Base-by-base conservation (phyloP, 2,329 filamentous ascomycete species). In the Pyricularia sp. region DNA sequence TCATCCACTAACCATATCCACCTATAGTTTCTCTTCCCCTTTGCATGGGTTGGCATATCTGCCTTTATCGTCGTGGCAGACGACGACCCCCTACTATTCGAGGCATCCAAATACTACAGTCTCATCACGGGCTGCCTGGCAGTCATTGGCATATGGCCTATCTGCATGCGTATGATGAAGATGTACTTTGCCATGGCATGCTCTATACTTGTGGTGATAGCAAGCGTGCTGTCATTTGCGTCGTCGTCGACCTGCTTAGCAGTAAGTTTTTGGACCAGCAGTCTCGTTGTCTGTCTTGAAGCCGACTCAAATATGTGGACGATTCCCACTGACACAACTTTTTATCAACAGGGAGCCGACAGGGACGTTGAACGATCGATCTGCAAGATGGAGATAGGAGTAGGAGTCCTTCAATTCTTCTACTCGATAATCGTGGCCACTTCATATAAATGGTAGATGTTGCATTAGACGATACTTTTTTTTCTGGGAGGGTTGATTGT, bases 81-180 rank as follows among this genome's bases (percentile, higher is more conserved):
- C 68, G 50, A 36, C 33, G 66, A 65, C 25, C 59, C 61, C 5
- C 55, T 66, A 9, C 23, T 70, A 23, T 9, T 64, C 17, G 31
- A 67, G 17, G 64, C 65, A 4, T 33, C 68, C 25, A 70, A 69
- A 66, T 65, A 67, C 28, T 69, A 69, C 63, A 67, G 68, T 55
- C 33, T 70, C n/a, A 64, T 68, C 20, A 42, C 63, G 10, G 68
- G 68, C 26, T 63, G 63, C 58, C 20, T 69, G 1, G 61, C 65
- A 26, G 63, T 69, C 14, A 26, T 70, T 26, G 68, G 68, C 26
- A 64, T 64, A 61, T 66, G 33, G 61, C 66, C 42, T 9, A 59
- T 31, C 14, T 65, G 69, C 36, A 55, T 36, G 30, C 20, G 42
- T 25, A 55, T 66, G 58, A 58, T 64, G 65, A 63, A 65, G 17